Evolutionary conservation across 1,284 basidiomycete species (phyloP), one percentile per base, ranked within the genome.

Genomic region (Peniophora sp.): DNA sequence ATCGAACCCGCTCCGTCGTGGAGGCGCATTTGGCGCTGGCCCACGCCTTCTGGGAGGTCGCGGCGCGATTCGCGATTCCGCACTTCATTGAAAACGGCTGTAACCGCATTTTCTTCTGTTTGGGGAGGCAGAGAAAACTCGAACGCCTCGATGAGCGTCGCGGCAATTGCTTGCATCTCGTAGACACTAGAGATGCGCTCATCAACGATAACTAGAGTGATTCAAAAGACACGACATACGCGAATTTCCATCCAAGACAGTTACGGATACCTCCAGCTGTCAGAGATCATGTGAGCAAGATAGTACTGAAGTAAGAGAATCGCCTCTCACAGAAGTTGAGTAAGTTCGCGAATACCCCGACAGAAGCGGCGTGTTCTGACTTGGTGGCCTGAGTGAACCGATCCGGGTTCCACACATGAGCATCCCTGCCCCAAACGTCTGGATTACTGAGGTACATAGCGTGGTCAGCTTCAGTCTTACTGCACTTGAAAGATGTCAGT

Each of bases 281-380:
- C n/a, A 10, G 23, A 41, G 10, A 36, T 36, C 10, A 41, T 6
- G 15, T 17, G 6, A 5, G 37, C 15, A n/a, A n/a, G 8, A 17
- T 8, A 12, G n/a, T 23, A 44, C 24, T 17, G 8, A 41, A 18
- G 15, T 18, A 11, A 8, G 39, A 10, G 17, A 22, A 5, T 9
- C n/a, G 14, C 18, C 2, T 51, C 52, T 24, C 15, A 56, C 56
- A 50, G 47, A 62, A 62, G 43, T 60, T 59, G 12, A 23, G 27
- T 78, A 81, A 58, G 60, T 78, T 78, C 9, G 68, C 70, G 54
- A 76, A 74, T 11, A 76, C 67, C 0, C 79, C 76, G 3, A 78
- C 60, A 6, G 58, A 56, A 0, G 70, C 37, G 5, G 37, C 63
- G 17, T 66, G 70, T 56, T 69, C 73, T 17, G 59, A 56, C 8